A percentile compares a stretch with the other conserved stretches of the same genome.
Conservation (phyloP, 2,329 filamentous ascomycete genomes). For the Cercospora brassicicola region DNA sequence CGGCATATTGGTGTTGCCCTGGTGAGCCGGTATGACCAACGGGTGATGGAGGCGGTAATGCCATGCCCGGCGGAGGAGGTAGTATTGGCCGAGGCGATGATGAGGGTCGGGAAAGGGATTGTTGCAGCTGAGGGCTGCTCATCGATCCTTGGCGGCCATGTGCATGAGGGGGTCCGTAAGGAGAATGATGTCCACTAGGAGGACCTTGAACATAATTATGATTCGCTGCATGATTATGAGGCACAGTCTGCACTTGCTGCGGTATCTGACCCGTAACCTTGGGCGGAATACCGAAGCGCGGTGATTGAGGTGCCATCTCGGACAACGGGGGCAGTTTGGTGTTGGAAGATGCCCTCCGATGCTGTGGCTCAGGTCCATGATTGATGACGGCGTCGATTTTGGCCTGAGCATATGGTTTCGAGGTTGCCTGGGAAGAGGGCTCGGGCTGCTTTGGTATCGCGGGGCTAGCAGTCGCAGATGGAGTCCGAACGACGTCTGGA, state of each 20-base stretch:
- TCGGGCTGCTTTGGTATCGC: conserved; percentile 16
- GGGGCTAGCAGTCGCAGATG: conserved; percentile 24
- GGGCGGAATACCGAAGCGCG: conserved; percentile 33
- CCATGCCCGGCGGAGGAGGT: conserved; percentile 41
- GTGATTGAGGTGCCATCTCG: conserved; percentile 40
- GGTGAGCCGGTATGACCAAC: conserved; percentile 38
- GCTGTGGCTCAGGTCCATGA: conserved; percentile 40
- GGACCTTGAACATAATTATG: conserved; percentile 38
- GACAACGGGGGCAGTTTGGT: conserved; percentile 39
- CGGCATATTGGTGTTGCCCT: conserved; percentile 23
- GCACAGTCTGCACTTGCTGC: conserved; percentile 30
- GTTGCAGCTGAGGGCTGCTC: conserved; percentile 38
- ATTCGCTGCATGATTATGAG: conserved; percentile 26
- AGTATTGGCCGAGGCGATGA: conserved; percentile 42
- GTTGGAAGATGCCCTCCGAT: conserved; percentile 35
- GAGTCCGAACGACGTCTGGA: conserved; percentile 17
- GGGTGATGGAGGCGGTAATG: conserved; percentile 33
- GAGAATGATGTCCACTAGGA: conserved; percentile 41
- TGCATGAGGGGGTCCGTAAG: conserved; percentile 39
- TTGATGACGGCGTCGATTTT: conserved; percentile 43
- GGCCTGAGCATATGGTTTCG: conserved; percentile 34
- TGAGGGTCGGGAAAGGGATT: conserved; percentile 34
- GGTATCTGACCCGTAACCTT: conserved; percentile 27
- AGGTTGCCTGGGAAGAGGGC: conserved; percentile 16
- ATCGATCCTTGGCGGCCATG: conserved; percentile 31